Evolutionary conservation across 305 asterid genomes (phyloP), one percentile per base, ranked within the genome.

Genomic region (Fraxinus nigra): DNA sequence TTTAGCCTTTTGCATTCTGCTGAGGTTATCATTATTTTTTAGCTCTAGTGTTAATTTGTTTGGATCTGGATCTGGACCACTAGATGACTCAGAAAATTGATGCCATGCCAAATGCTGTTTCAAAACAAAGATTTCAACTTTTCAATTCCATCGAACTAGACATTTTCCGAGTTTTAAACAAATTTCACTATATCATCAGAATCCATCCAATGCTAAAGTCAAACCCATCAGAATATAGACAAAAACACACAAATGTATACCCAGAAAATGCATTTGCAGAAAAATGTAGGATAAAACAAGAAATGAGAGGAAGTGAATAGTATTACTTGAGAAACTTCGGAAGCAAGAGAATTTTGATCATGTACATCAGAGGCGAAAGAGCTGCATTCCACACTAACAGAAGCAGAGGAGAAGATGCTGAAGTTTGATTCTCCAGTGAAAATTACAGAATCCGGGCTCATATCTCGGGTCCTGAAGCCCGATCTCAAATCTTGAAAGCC

Each of bases 321-420:
- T 76, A 77, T 81, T 92, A 93, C 98, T 59, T 88, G 92, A 69
- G 92, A 91, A 81, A 77, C 72, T 26, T 83, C 87, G 32, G 97
- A 91, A 75, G 92, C 85, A 40, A 83, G 76, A 33, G 95, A 91
- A 37, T 90, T 91, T 77, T 90, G 97, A 84, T 92, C 95, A 56
- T 89, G 95, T n/a, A 81, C 88, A 81, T 94, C 98, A 48, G 98
- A 94, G 78, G 98, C 92, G 40, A 92, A 94, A 82, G 98, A 96
- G 87, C 95, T 90, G 77, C 99, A 95, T 78, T 93, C 99, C 9
- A 92, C 98, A 82, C 97, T 94, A 5, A 89, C 98, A 35, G 98
- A 93, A 86, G 96, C 92, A n/a, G 98, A 94, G 18, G 98, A 94
- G 88, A 96, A 94, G 61, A 92, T 88, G 85, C 98, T 96, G 87